phyloP scores from a whole-genome alignment of 352 stramenopile species.

The Phytophthora nicotianae region DNA sequence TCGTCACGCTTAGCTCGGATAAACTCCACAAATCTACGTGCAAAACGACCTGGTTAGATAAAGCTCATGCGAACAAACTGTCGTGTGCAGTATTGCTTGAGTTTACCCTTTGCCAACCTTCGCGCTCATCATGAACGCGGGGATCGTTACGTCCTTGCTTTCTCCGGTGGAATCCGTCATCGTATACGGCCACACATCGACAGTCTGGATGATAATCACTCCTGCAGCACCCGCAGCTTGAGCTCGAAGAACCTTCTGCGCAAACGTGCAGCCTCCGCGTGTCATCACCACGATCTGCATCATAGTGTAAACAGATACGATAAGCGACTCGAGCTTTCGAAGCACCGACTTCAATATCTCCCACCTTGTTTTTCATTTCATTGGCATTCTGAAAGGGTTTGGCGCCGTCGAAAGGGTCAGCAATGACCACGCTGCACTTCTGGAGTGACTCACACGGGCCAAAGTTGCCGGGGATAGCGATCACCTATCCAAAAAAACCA shows the following conservation, averaged over 20 bases:
- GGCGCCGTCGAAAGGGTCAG: slow-evolving; percentile 65
- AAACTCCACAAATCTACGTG: slow-evolving; percentile 62
- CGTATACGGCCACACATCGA: slow-evolving; percentile 82
- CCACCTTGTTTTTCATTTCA: slow-evolving; percentile 53
- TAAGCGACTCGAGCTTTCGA: background rate
- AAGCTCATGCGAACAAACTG: background rate
- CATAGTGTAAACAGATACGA: background rate
- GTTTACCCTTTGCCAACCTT: slow-evolving; percentile 69
- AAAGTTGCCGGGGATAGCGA: slow-evolving; percentile 78
- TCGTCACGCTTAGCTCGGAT: slow-evolving; percentile 40
- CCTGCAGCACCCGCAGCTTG: slow-evolving; percentile 57
- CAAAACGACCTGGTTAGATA: slow-evolving; percentile 6
- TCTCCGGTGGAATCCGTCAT: slow-evolving; percentile 84
- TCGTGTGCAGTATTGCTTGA: background rate
- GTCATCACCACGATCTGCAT: slow-evolving; percentile 72
- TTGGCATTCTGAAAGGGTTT: slow-evolving; percentile 45
- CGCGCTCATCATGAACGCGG: slow-evolving; percentile 79
- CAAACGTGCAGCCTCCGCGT: slow-evolving; percentile 76
- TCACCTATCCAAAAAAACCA: slow-evolving; percentile 45
- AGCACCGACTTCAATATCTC: background rate
- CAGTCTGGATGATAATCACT: slow-evolving; percentile 74
- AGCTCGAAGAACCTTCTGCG: slow-evolving; percentile 69
- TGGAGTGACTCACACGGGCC: slow-evolving; percentile 68
- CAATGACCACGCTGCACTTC: slow-evolving; percentile 45
- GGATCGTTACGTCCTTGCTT: slow-evolving; percentile 61